Percentiles rank a stretch among this genome's conserved stretches.
Conservation (phyloP, 2,329 filamentous ascomycete species). For the Verticillium nubilum region DNA sequence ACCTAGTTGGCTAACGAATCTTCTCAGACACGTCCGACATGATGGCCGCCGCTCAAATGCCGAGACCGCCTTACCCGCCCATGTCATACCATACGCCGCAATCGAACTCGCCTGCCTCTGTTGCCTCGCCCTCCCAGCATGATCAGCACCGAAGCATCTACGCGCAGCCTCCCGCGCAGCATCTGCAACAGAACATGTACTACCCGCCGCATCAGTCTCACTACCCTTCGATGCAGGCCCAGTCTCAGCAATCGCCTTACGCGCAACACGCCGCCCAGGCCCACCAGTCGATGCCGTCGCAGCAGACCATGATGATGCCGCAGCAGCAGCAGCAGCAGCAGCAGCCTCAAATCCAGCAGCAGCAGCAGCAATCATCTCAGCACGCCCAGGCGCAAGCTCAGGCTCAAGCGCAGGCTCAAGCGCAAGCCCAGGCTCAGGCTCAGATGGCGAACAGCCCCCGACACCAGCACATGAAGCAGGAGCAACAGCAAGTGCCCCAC, state of each 20-base stretch:
- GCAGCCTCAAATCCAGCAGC: slow-evolving; percentile 54
- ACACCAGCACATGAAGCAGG: slow-evolving; percentile 57
- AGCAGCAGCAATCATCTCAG: slow-evolving; percentile 30
- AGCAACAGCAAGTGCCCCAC: slow-evolving; percentile 55
- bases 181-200: slow-evolving; percentile 80
- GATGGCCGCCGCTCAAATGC: slow-evolving; percentile 64
- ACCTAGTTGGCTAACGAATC: slow-evolving; percentile 13
- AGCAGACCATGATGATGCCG: slow-evolving; percentile 63
- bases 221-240: slow-evolving; percentile 61
- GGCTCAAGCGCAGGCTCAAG: slow-evolving; percentile 35
- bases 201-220: slow-evolving; percentile 54
- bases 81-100: slow-evolving; percentile 91
- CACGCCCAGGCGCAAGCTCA: slow-evolving; percentile 24
- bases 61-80: slow-evolving; percentile 76
- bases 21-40: slow-evolving; percentile 54
- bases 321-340: slow-evolving; percentile 37
- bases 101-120: slow-evolving; percentile 89
- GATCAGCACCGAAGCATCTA: slow-evolving; percentile 89
- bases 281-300: slow-evolving; percentile 55
- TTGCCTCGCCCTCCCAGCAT: slow-evolving; percentile 82
- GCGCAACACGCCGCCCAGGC: slow-evolving; percentile 49
- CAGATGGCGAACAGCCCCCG: slow-evolving; percentile 58
- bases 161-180: slow-evolving; percentile 69
- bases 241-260: slow-evolving; percentile 56
- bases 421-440: slow-evolving; percentile 40